Evolutionary conservation across 2,329 filamentous ascomycete genomes (phyloP), one percentile per base, ranked within the genome.

Genomic region (Teratosphaeria destructans): DNA sequence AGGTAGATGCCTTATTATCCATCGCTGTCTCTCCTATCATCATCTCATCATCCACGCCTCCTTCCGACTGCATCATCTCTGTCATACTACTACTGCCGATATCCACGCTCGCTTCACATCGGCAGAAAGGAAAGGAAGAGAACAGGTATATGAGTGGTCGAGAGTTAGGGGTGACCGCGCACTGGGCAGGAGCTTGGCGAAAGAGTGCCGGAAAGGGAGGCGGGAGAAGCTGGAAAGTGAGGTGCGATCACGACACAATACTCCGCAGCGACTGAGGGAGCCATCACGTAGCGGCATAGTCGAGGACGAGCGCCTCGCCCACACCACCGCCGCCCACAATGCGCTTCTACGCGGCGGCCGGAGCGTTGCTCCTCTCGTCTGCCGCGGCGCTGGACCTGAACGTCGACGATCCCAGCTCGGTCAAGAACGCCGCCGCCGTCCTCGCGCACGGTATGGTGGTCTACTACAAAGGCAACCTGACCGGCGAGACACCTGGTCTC

Each of bases 391-490:
- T 71, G 39, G 52, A 62, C 1, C 61, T 71, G 57, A 60, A 68
- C 55, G 52, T 34, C 8, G 27, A 34, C 14, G 27, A 52, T 16
- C 23, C 55, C 34, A 75, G 74, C 54, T 78, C 77, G 0, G 75
- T 80, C 66, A 77, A 76, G 62, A 60, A 67, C 57, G 77, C 77
- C 27, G 76, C 78, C 5, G 67, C 66, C 12, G 70, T 70, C 12
- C 69, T 73, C 23, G 79, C 79, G 3, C 72, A 77, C 60, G 77
- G 78, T 54, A 77, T 82, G 73, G 76, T 82, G 73, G 68, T 68
- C 19, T 80, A 77, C 64, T 84, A 84, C 67, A 73, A 72, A 47
- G 81, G 81, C 19, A 81, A 83, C 61, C 65, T 76, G 54, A 76
- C 79, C 1, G 79, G 78, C 16, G 73, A 75, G 8, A 78, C 78